Evolutionary conservation across 2,329 filamentous ascomycete genomes (phyloP).

Genomic region (Aspergillus udagawae): DNA sequence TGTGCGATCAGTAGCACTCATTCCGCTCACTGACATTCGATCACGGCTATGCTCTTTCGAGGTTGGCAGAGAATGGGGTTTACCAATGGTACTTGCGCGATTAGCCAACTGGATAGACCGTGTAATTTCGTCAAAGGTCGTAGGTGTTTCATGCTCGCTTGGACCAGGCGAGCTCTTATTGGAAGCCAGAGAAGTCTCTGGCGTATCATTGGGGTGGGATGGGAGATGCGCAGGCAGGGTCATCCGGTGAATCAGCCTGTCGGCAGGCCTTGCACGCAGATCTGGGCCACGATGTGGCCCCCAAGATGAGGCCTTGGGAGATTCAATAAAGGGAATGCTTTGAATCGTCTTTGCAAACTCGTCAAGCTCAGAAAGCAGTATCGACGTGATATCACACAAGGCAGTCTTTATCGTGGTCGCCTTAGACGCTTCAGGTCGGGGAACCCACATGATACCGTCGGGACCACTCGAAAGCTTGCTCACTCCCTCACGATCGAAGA

Average conservation of each 20-base stretch:
- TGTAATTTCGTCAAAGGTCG: slow-evolving; percentile 53
- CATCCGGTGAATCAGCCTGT: slow-evolving; percentile 67
- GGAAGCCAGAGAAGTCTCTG: slow-evolving; percentile 37
- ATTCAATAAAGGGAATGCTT: slow-evolving; percentile 70
- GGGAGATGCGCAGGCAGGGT: slow-evolving; percentile 66
- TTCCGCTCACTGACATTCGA: slow-evolving; percentile 62
- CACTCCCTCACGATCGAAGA: slow-evolving; percentile 68
- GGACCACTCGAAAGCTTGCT: slow-evolving; percentile 52
- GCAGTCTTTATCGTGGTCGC: slow-evolving; percentile 76
- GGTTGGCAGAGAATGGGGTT: slow-evolving; percentile 33
- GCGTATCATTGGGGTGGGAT: slow-evolving; percentile 39
- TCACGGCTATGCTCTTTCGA: slow-evolving; percentile 56
- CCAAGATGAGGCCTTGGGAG: slow-evolving; percentile 55
- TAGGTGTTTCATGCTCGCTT: slow-evolving; percentile 43
- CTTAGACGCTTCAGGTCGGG: slow-evolving; percentile 63
- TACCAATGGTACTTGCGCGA: slow-evolving; percentile 37
- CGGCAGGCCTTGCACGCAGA: slow-evolving; percentile 42
- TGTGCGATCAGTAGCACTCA: slow-evolving; percentile 72
- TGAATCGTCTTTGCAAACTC: slow-evolving; percentile 69
- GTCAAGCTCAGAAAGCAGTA: slow-evolving; percentile 71
- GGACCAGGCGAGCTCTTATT: slow-evolving; percentile 33
- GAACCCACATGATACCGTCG: slow-evolving; percentile 68
- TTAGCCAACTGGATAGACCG: slow-evolving; percentile 39
- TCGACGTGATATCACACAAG: slow-evolving; percentile 72
- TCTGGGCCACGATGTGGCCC: slow-evolving; percentile 49